Conservation (phyloP, 352 stramenopile species). For the Phytophthora hibernalis region DNA sequence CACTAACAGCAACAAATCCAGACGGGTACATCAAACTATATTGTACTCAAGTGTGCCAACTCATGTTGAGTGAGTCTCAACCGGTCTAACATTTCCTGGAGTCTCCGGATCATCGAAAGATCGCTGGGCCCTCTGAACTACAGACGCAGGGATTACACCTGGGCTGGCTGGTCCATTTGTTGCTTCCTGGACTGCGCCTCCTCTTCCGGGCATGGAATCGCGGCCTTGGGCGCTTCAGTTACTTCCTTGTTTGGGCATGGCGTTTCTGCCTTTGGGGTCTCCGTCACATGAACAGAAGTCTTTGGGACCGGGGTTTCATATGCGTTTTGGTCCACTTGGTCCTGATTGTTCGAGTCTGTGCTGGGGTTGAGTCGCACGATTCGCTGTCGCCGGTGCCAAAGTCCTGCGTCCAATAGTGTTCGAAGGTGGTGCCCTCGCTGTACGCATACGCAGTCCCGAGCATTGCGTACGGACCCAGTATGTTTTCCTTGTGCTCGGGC, state of each 20-base stretch:
- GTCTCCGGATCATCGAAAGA: not conserved
- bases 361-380: conserved; percentile 23
- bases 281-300: not conserved
- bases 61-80: conserved; percentile 6
- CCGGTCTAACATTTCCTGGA: conserved; percentile 2
- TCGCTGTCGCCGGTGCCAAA: conserved; percentile 44
- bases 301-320: conserved; percentile 11
- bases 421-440: conserved; percentile 29
- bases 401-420: conserved; percentile 62
- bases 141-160: not conserved
- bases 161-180: not conserved
- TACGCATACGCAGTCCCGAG: conserved; percentile 38
- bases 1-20: too few species aligned
- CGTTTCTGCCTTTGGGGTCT: not conserved
- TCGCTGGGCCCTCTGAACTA: not conserved
- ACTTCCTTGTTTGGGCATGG: not conserved
- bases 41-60: not conserved
- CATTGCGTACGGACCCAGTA: conserved; percentile 41
- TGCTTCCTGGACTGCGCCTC: not conserved
- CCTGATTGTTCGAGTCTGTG: conserved; percentile 5
- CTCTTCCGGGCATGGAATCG: conserved; percentile 2
- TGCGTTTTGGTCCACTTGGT: conserved; percentile 2
- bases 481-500: conserved; percentile 38
- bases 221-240: not conserved
- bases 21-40: not conserved